Evolutionary conservation across 768 basidiomycete genomes (phyloP), one percentile per base, ranked within the genome.

Genomic region (Lactifluus pinguis): DNA sequence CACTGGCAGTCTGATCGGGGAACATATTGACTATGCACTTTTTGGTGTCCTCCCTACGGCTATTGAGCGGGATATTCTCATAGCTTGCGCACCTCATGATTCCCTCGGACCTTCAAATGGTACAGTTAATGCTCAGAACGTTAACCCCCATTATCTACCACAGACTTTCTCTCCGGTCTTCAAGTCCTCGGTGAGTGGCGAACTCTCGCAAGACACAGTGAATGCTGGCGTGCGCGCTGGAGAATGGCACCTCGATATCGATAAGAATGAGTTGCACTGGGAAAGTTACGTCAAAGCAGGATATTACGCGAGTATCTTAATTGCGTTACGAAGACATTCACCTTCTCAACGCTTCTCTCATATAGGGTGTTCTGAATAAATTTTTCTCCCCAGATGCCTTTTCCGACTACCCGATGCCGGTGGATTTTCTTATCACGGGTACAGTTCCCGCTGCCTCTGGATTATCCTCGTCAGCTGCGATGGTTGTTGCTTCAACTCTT

Each of bases 241-340:
- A 63, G 71, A 74, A 19, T 92, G 92, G 92, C 77, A 85, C 64
- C 74, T 93, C 14, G 87, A 86, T 52, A 92, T 92, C 63, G 79
- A 86, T 68, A 85, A 79, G 38, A 75, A 78, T 39, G 79, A 84
- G 64, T 72, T 91, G 39, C 75, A 86, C 53, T 93, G 91, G 92
- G 89, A 90, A 68, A 91, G 86, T 68, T 93, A 92, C 70, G 83
- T 93, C 67, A 92, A 92, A 70, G 89, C 89, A 1, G 89, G 87
- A 17, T 91, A 89, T 68, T 87, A 86, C 69, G 89, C 89, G 60
- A 62, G 84, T 76, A 13, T 61, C 19, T 56, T 36, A 25, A 29
- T 50, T 60, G 25, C 19, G n/a, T 53, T 49, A 45, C 45, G 36
- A 38, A 38, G 17, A 13, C 9, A 8, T 38, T 34, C 34, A 48